Percentiles rank a stretch among this genome's conserved stretches.
These are phyloP conservation scores for Gnetum montanum DNA, from an alignment of 75 land plant species.

Conservation along the genomic window DNA sequence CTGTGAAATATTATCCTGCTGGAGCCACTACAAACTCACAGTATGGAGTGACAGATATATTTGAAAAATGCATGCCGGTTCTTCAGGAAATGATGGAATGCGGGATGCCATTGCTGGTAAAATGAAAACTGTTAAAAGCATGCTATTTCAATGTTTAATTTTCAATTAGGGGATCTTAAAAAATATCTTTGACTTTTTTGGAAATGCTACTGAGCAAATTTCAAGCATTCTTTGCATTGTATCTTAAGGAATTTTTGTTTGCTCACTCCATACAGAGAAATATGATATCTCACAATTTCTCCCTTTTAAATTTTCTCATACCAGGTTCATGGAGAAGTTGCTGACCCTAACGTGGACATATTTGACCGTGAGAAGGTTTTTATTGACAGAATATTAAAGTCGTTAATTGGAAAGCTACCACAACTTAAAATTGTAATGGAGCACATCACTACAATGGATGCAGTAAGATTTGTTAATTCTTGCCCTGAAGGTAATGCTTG, in stretches of 20 bases:
- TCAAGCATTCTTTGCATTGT: too few relatives aligned
- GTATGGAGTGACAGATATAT: slow-evolving; percentile 93
- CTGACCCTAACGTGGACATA: slow-evolving; percentile 52
- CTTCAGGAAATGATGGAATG: slow-evolving; percentile 83
- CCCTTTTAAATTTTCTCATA: neutral
- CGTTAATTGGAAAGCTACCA: slow-evolving; percentile 68
- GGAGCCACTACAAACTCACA: slow-evolving; percentile 99
- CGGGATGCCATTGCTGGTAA: slow-evolving; percentile 84
- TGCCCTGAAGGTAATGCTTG: slow-evolving; percentile 32
- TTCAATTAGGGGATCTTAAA: too few relatives aligned
- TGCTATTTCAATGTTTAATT: neutral
- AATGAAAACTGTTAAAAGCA: neutral
- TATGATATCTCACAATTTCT: too few relatives aligned
- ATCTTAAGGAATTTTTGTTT: too few relatives aligned
- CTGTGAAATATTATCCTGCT: slow-evolving; percentile 91
- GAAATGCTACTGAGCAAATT: neutral
- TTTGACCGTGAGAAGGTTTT: slow-evolving; percentile 94
- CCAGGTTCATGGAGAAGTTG: slow-evolving; percentile 73
- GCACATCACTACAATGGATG: slow-evolving; percentile 87
- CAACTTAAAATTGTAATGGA: slow-evolving; percentile 87
- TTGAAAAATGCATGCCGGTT: slow-evolving; percentile 87
- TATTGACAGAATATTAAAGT: slow-evolving; percentile 58
- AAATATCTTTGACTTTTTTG: slow-evolving; percentile 6
- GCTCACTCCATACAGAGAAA: too few relatives aligned
- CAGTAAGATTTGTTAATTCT: slow-evolving; percentile 69